Evolutionary conservation across 371 early-diverging fungal genomes (phyloP), one percentile per base, ranked within the genome.

Genomic region (Mortierella sp.): DNA sequence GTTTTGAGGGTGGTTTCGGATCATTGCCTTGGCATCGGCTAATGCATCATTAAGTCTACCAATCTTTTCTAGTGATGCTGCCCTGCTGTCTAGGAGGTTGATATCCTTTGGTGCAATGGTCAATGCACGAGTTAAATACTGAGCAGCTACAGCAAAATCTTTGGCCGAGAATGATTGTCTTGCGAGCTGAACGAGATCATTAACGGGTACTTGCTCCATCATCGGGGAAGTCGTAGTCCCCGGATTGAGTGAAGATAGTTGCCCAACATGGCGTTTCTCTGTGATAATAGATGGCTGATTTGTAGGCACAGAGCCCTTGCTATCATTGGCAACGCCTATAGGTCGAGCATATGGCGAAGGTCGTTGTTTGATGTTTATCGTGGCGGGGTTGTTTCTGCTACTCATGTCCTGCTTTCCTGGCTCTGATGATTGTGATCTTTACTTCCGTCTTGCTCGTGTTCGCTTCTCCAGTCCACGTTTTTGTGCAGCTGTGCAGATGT

Each of bases 71-170:
- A 56, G 56, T 22, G 67, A 73, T 0, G 79, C 74, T 2, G 79
- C 79, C 22, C 79, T 61, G 29, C 73, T 79, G 64, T 79, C 79
- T 22, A 79, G 54, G 1, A 79, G 64, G 57, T 73, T 79, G 70
- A 79, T 79, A 45, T 79, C 66, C 57, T 49, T 66, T 32, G 79
- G 79, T 7, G 67, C 73, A 47, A 79, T 34, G 1, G 55, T 26
- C 40, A 79, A 34, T n/a, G 79, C 79, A 19, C 70, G 61, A 1
- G 73, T 53, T 15, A 79, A 74, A 40, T 55, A 68, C 15, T 66
- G 69, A n/a, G 70, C 47, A 0, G 79, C 66, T 0, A 58, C 37
- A 13, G 19, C 54, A 49, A 73, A 79, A 4, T 79, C 74, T 56
- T 73, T 79, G 2, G 60, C 54, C 17, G 70, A 66, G 34, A 70